These are phyloP conservation scores for Seminavis robusta DNA, from an alignment of 108 stramenopile genomes.

Conservation along the genomic window DNA sequence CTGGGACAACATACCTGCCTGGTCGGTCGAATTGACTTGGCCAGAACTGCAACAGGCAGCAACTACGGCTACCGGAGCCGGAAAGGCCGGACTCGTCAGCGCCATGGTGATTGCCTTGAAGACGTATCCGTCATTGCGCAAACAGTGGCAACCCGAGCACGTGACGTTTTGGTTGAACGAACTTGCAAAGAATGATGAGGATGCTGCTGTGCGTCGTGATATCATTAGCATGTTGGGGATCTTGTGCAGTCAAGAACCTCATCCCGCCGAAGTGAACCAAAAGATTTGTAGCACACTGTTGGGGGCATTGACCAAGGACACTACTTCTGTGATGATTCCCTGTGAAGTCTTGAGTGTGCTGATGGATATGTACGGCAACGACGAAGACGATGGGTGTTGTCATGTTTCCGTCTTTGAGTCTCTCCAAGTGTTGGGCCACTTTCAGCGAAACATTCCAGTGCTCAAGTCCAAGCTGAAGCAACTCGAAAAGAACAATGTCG, in stretches of 20 bases:
- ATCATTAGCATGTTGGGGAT: conserved; percentile 35
- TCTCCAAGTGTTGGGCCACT: conserved; percentile 31
- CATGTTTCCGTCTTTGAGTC: conserved; percentile 36
- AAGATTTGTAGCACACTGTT: background rate
- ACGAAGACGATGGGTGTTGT: too few relatives aligned
- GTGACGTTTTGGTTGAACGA: too few relatives aligned
- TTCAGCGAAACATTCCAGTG: conserved; percentile 13
- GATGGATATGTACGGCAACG: conserved; percentile 58
- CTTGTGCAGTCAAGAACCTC: conserved; percentile 26
- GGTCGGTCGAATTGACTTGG: too few relatives aligned
- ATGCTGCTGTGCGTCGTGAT: conserved; percentile 19
- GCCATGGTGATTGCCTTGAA: too few relatives aligned
- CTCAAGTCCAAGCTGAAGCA: background rate
- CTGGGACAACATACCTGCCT: too few relatives aligned
- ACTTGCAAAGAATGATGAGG: too few relatives aligned
- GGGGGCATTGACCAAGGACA: background rate
- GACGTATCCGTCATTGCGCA: too few relatives aligned
- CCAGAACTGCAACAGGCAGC: too few relatives aligned
- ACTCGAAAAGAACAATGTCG: too few relatives aligned
- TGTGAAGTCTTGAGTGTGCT: conserved; percentile 42
- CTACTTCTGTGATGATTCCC: conserved; percentile 1
- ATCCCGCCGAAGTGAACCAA: conserved; percentile 26
- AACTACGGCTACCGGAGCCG: background rate
- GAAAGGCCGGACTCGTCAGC: conserved; percentile 1
- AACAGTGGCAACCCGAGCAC: too few relatives aligned